Conservation (phyloP, 164 flowering plant genomes). For the Magnolia kwangsiensis region DNA sequence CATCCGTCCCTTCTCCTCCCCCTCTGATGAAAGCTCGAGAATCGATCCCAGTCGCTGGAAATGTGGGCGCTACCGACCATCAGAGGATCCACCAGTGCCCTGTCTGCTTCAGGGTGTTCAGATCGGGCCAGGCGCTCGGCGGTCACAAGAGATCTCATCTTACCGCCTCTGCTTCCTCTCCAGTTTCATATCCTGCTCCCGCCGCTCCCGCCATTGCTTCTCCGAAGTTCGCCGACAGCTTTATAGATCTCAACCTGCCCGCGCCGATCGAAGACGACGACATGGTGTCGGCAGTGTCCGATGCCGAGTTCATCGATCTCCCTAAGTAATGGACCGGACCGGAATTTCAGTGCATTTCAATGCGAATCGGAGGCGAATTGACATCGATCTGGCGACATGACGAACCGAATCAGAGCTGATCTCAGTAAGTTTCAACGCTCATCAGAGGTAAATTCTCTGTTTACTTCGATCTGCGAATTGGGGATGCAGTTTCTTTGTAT, state of each 20-base stretch:
- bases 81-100: slow-evolving; percentile 67
- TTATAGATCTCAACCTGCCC: slow-evolving; percentile 82
- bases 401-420: slow-evolving; percentile 10
- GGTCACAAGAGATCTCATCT: slow-evolving; percentile 88
- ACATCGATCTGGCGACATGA: neutral
- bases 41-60: slow-evolving; percentile 6
- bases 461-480: neutral
- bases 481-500: slow-evolving; percentile 12
- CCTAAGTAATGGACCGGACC: slow-evolving; percentile 8
- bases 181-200: neutral
- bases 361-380: neutral
- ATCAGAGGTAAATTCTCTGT: slow-evolving; percentile 15
- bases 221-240: slow-evolving; percentile 25
- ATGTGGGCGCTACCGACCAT: neutral
- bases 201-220: slow-evolving; percentile 3
- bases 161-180: slow-evolving; percentile 9
- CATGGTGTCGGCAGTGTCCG: slow-evolving; percentile 51
- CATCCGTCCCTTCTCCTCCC: neutral
- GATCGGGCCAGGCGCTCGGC: slow-evolving; percentile 92
- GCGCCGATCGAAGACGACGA: slow-evolving; percentile 68
- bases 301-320: slow-evolving; percentile 31
- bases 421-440: neutral
- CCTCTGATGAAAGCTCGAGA: neutral
- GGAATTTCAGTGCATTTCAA: neutral
- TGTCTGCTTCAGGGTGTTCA: slow-evolving; percentile 61